Base-by-base conservation (phyloP, 2,329 filamentous ascomycete species). In the Cladosporium sp. region DNA sequence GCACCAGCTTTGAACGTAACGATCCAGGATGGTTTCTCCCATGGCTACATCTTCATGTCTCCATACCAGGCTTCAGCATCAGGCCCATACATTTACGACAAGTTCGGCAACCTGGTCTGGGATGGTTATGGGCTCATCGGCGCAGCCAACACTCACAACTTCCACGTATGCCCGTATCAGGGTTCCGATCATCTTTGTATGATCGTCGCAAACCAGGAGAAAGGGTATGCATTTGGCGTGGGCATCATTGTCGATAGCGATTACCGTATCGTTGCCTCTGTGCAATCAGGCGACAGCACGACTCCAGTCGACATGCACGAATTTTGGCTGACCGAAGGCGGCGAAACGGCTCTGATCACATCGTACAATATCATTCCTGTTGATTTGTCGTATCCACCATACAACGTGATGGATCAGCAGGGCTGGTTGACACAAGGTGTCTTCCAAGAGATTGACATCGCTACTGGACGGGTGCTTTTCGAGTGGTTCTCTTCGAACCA, bases 401-500 rank as follows among this genome's bases (percentile, higher is more conserved):
- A 65, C 44, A 52, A 59, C 16, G 62, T 65, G 8, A 65, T 50
- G 46, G 26, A 37, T 6, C 62, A 80, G 79, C 65, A 67, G 40
- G 68, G 78, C 68, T 68, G 58, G 33, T 29, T 69, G 53, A 57
- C 63, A 44, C 55, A 64, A 26, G 67, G 67, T 21, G 64, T 69
- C 18, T 73, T 73, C 53, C 71, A 73, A 44, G 71, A 71, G 33
- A 66, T 84, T 44, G 78, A 85, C 66, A 81, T 84, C 35, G 75
- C 80, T 31, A 84, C 81, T 5, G 83, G 84, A 3, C 75, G 82
- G 31, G 73, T 87, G 1, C 69, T 86, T 14, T 87, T 86, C 67
- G 84, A 86, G 67, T 87, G 85, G 85, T 79, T 77, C 50, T 82
- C 81, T 67, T 73, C 85, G 1, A 82, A 86, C 53, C 81, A 86